These are phyloP conservation scores for Aspergillus ustus DNA, from an alignment of 2,329 filamentous ascomycete species.

Conservation along the genomic window DNA sequence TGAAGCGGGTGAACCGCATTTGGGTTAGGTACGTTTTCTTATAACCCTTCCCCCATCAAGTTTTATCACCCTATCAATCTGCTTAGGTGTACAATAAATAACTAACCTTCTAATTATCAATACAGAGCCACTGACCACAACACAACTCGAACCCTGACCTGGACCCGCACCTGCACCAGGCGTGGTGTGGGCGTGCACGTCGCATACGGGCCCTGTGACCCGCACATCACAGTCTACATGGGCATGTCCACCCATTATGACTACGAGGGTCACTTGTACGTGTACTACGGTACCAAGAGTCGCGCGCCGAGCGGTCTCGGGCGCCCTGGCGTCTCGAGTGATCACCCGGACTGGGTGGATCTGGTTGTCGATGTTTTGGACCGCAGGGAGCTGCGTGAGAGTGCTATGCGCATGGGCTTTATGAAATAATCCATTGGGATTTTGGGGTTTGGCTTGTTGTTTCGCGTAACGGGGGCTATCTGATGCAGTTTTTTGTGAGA, in stretches of 20 bases:
- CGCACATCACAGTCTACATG: constrained; percentile 8
- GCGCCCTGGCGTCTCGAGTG: background rate
- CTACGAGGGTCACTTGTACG: background rate
- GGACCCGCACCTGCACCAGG: background rate
- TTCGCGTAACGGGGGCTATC: too few species aligned
- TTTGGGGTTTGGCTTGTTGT: too few species aligned
- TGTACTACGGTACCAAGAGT: constrained; percentile 5
- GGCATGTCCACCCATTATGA: background rate
- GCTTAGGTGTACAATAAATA: too few species aligned
- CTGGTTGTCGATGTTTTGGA: background rate
- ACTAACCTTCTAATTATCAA: background rate
- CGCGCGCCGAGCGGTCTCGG: background rate
- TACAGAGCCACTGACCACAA: background rate
- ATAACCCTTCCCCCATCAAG: too few species aligned
- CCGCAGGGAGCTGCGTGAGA: background rate
- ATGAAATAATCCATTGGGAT: too few species aligned
- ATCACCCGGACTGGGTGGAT: background rate
- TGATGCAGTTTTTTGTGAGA: too few species aligned
- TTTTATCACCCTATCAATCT: too few species aligned
- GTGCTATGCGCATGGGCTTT: background rate
- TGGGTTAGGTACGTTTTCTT: constrained; percentile 1
- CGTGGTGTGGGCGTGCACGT: background rate
- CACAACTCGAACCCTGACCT: background rate
- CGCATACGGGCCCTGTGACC: background rate
- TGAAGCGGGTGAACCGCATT: background rate